These are phyloP conservation scores for Ceratopteris richardii DNA, from an alignment of 75 land plant species.

Conservation along the genomic window DNA sequence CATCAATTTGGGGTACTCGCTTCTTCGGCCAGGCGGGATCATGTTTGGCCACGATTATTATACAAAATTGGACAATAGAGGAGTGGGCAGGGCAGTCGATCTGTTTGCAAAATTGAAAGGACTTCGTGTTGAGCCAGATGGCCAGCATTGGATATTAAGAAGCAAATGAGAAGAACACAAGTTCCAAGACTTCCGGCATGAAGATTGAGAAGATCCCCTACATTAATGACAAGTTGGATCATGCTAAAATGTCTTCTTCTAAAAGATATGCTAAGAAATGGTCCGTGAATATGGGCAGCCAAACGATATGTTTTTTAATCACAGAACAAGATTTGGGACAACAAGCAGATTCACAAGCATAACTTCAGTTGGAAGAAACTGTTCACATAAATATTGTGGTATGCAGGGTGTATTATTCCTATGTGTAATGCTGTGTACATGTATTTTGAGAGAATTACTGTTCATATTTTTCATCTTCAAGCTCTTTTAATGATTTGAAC, in stretches of 20 bases:
- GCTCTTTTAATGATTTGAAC: no score
- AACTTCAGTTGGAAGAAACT: neutral
- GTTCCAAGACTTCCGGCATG: neutral
- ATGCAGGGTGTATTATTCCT: neutral
- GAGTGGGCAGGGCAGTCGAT: conserved; percentile 77
- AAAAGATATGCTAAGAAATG: neutral
- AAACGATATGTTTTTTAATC: neutral
- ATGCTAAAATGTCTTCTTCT: neutral
- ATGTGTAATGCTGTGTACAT: neutral
- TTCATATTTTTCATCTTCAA: no score
- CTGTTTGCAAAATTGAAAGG: conserved; percentile 55
- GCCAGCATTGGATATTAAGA: conserved; percentile 74
- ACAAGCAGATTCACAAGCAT: neutral
- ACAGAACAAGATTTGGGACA: neutral
- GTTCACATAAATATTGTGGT: neutral
- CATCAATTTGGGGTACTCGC: conserved; percentile 55
- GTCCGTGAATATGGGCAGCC: neutral
- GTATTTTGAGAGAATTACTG: neutral
- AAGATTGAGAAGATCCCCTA: neutral
- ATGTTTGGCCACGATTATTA: conserved; percentile 89
- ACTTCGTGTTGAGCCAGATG: conserved; percentile 53
- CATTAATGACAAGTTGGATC: neutral
- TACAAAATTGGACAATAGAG: conserved; percentile 38
- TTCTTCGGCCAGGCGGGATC: conserved; percentile 75
- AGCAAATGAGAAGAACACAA: neutral